A percentile compares a stretch with the other conserved stretches of the same genome.
Evolutionary conservation across 2,329 filamentous ascomycete genomes (phyloP).

Genomic region (Pestalotiopsis sp.): DNA sequence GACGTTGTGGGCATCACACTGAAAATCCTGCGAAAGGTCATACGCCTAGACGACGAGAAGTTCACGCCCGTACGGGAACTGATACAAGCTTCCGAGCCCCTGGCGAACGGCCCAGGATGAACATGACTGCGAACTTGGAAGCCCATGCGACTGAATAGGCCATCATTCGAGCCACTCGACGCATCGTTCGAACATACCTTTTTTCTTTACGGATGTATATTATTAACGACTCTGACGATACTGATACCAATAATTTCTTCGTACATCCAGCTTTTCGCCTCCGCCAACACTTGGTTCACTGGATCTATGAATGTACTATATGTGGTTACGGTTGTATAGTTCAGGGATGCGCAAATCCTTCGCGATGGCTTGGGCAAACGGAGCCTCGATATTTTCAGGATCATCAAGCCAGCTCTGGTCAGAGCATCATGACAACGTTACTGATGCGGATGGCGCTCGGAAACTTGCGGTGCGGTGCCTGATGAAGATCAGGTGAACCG

Average conservation of each 20-base stretch:
- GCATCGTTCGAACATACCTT: background rate
- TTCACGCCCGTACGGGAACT: slow-evolving; percentile 32
- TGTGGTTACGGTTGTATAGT: background rate
- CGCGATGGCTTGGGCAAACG: background rate
- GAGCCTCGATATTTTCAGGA: no score
- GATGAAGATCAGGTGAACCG: background rate
- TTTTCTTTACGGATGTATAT: slow-evolving; percentile 6
- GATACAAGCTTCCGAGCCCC: slow-evolving; percentile 21
- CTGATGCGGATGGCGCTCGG: background rate
- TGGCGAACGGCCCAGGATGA: slow-evolving; percentile 23
- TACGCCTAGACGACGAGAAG: slow-evolving; percentile 22
- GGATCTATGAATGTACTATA: background rate
- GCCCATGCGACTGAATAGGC: background rate
- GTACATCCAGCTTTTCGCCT: background rate
- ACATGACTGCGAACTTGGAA: background rate
- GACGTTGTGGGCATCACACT: slow-evolving; percentile 30
- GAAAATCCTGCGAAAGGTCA: slow-evolving; percentile 29
- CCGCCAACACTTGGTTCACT: background rate
- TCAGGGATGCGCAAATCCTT: background rate
- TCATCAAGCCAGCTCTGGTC: no score
- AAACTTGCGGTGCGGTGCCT: background rate
- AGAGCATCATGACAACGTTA: background rate
- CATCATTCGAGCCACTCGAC: background rate
- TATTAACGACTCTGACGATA: slow-evolving; percentile 8
- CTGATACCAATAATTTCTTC: slow-evolving; percentile 13